Conservation (phyloP, 225 moss, liverwort and hornwort genomes). For the Pseudoscleropodium purum region DNA sequence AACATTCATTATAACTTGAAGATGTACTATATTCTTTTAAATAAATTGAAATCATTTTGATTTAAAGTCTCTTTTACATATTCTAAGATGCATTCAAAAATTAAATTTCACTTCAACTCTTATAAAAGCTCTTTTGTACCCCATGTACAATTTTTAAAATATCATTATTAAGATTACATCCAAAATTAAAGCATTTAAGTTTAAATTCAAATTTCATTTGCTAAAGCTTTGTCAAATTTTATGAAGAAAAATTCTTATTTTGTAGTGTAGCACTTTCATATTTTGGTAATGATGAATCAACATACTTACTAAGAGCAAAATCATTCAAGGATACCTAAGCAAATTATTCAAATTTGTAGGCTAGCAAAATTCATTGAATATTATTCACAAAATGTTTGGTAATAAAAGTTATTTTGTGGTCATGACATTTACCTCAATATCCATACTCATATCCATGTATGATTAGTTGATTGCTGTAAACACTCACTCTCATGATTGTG, state of each 20-base stretch:
- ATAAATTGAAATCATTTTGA: not conserved
- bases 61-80: not conserved
- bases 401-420: too few species aligned
- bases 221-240: not conserved
- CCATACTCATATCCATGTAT: too few species aligned
- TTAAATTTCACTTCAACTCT: not conserved
- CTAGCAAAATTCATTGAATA: not conserved
- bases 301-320: not conserved
- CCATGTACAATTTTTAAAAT: too few species aligned
- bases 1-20: not conserved
- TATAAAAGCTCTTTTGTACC: not conserved
- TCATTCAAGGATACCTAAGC: rapidly evolving
- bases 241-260: not conserved
- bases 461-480: not conserved
- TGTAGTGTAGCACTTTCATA: rapidly evolving
- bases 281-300: not conserved
- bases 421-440: not conserved
- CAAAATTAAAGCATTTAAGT: not conserved
- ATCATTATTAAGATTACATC: too few species aligned
- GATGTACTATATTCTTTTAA: not conserved
- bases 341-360: not conserved
- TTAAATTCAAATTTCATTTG: not conserved
- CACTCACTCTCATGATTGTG: too few species aligned
- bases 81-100: not conserved
- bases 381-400: not conserved